Base-by-base conservation (phyloP, 352 stramenopile species). In the Phytophthora cactorum region DNA sequence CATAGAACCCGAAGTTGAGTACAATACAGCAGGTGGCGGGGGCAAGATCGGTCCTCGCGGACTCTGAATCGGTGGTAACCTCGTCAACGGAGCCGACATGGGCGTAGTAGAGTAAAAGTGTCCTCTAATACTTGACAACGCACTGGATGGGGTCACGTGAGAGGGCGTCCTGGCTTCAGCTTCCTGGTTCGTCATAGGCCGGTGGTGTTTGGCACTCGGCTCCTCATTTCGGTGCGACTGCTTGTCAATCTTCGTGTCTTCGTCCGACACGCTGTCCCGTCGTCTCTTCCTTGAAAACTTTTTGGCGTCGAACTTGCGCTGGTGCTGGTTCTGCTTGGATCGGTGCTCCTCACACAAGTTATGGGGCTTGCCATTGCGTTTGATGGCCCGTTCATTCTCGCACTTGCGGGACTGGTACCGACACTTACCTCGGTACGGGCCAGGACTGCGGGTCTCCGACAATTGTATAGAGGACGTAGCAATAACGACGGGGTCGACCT, bases 251-350 rank as follows among this genome's bases (percentile, higher is more conserved):
- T 17, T 58, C 7, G 3, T 11, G 22, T 78, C 58, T 1, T 80
- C 65, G 3, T 79, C 72, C 27, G 49, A 77, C 14, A 39, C 49
- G 41, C 68, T 80, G 46, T 56, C 61, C 29, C 55, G 55, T 31
- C 59, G 72, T 46, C 78, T 72, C 52, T 82, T 82, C 41, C 79
- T 71, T 17, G 78, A 85, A 72, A 89, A 91, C 70, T 90, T 92
- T 62, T 91, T 93, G 38, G 80, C 84, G 61, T 93, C 85, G 47
- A 93, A 92, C 63, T 91, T 93, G 62, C 85, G 83, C 58, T 93
- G 85, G 64, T 93, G 83, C 71, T 90, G 80, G 63, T 93, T 93
- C 72, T 93, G 85, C 68, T 91, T 92, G 36, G 64, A 71, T 12
- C 85, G 83, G 61, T 93, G 85, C 59, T 88, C 81, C 31, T 93